phyloP scores from a whole-genome alignment of 2,329 filamentous ascomycete species.

The Penicillium brasilianum region DNA sequence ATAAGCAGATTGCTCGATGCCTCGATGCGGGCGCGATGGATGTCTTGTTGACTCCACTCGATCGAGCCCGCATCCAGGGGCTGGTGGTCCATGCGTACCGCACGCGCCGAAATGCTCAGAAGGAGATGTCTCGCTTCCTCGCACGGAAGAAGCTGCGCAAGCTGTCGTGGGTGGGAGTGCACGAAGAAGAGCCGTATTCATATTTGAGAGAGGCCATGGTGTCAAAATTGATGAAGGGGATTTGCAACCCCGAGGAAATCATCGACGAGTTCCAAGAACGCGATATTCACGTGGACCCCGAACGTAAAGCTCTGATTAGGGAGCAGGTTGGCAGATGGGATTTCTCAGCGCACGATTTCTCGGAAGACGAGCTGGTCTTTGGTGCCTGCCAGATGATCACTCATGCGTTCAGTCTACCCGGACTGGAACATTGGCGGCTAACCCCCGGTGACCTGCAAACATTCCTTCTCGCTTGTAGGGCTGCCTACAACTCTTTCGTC shows the following conservation, averaged over 20 bases:
- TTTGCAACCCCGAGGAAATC: constrained; percentile 72
- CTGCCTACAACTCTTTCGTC: constrained; percentile 95
- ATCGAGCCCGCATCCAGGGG: constrained; percentile 72
- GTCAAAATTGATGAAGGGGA: constrained; percentile 84
- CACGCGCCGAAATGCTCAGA: constrained; percentile 74
- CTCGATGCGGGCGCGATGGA: constrained; percentile 86
- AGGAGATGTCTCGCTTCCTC: constrained; percentile 73
- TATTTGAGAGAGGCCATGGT: constrained; percentile 93
- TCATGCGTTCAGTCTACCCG: constrained; percentile 81
- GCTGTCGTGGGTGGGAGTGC: constrained; percentile 87
- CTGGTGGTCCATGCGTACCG: constrained; percentile 84
- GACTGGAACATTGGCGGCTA: constrained; percentile 80
- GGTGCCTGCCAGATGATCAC: constrained; percentile 87
- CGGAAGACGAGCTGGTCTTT: constrained; percentile 87
- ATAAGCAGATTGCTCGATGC: constrained; percentile 68
- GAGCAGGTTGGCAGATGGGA: constrained; percentile 77
- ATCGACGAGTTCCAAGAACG: constrained; percentile 66
- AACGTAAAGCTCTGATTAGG: constrained; percentile 70
- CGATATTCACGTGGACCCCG: constrained; percentile 69
- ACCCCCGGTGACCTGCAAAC: constrained; percentile 80
- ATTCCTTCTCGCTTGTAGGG: constrained; percentile 85
- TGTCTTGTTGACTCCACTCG: constrained; percentile 79
- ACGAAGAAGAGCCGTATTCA: constrained; percentile 83
- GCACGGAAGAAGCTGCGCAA: constrained; percentile 77
- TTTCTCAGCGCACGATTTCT: constrained; percentile 88